phyloP scores from a whole-genome alignment of 306 rosid genomes.

The Acacia crassicarpa region DNA sequence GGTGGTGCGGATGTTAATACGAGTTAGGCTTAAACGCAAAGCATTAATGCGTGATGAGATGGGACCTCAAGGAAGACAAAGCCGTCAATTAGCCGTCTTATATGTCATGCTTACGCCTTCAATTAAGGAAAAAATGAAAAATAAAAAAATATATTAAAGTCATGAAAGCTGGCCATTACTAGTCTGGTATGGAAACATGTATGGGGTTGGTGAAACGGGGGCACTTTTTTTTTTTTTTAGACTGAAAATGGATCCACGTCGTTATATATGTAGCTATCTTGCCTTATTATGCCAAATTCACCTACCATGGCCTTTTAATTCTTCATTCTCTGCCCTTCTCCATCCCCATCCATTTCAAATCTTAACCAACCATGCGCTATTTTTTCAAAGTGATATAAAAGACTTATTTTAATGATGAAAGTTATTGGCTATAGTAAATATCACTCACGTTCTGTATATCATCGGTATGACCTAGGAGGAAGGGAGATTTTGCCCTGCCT shows the following conservation, averaged over 20 bases:
- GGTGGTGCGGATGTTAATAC: background rate
- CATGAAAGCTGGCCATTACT: background rate
- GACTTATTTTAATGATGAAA: too few relatives aligned
- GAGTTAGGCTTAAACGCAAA: background rate
- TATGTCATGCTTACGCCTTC: background rate
- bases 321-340: background rate
- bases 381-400: too few relatives aligned
- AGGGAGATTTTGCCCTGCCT: too few relatives aligned
- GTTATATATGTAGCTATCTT: background rate
- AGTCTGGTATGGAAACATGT: background rate
- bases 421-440: too few relatives aligned
- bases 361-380: too few relatives aligned
- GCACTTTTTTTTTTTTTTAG: too few relatives aligned
- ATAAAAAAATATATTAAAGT: background rate
- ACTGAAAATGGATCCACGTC: background rate
- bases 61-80: background rate
- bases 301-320: background rate
- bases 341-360: background rate
- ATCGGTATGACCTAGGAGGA: too few relatives aligned
- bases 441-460: too few relatives aligned
- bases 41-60: background rate
- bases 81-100: background rate
- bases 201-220: background rate
- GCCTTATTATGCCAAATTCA: background rate
- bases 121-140: background rate